A percentile compares a stretch with the other conserved stretches of the same genome.
Evolutionary conservation across 2,329 filamentous ascomycete genomes (phyloP).

Genomic region (Coniochaeta prunicola): DNA sequence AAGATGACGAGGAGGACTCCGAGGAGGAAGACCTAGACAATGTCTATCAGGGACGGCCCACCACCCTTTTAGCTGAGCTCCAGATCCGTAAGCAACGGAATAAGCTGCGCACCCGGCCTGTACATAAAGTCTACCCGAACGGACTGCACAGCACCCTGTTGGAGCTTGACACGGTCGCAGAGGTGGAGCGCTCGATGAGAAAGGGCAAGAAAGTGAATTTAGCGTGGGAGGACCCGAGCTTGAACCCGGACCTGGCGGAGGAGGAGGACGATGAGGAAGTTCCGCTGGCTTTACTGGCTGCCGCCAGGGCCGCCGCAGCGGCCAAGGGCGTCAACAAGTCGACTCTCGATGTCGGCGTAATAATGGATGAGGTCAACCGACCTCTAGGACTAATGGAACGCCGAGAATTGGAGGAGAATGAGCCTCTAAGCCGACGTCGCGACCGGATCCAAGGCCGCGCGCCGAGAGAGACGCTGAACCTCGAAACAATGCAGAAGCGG

Average conservation of each 20-base stretch:
- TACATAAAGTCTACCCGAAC: slow-evolving; percentile 54
- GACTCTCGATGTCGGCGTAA: slow-evolving; percentile 30
- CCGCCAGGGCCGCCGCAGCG: slow-evolving; percentile 47
- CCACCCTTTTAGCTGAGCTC: slow-evolving; percentile 85
- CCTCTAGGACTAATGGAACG: slow-evolving; percentile 72
- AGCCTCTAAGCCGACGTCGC: slow-evolving; percentile 73
- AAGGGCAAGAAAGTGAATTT: slow-evolving; percentile 72
- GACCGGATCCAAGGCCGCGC: slow-evolving; percentile 64
- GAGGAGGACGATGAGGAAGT: slow-evolving; percentile 80
- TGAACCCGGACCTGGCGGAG: slow-evolving; percentile 33
- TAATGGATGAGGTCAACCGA: slow-evolving; percentile 48
- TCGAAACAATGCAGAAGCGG: slow-evolving; percentile 25
- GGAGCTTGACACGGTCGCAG: slow-evolving; percentile 82
- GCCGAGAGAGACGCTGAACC: slow-evolving; percentile 25
- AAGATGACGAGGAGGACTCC: slow-evolving; percentile 34
- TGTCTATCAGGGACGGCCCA: slow-evolving; percentile 62
- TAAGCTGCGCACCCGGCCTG: slow-evolving; percentile 67
- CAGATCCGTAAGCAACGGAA: slow-evolving; percentile 87
- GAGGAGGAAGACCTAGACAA: slow-evolving; percentile 38
- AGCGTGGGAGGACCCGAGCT: slow-evolving; percentile 74
- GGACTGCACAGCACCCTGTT: slow-evolving; percentile 89
- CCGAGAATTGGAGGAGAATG: slow-evolving; percentile 83
- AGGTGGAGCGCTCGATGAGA: slow-evolving; percentile 71
- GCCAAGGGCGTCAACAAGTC: slow-evolving; percentile 12
- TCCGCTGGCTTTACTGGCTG: slow-evolving; percentile 74